A percentile compares a stretch with the other conserved stretches of the same genome.
Conservation (phyloP, 345 rosid species). For the Rhizophora apiculata region DNA sequence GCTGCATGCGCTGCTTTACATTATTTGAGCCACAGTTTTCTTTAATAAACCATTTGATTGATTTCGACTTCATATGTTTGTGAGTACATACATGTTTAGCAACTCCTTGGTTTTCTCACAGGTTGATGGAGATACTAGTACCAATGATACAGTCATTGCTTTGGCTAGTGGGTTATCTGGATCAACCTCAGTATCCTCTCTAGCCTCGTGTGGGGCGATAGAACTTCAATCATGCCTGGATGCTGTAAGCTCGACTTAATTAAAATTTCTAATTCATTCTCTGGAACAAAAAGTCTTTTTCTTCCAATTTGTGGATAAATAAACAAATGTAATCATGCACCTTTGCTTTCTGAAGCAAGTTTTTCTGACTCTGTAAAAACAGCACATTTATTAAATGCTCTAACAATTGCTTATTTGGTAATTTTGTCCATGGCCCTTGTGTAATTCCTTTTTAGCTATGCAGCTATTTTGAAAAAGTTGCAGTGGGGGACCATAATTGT, state of each 20-base stretch:
- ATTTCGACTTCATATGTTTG: not conserved
- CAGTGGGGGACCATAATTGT: not conserved
- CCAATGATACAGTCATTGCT: conserved; percentile 88
- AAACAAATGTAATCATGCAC: not conserved
- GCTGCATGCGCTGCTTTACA: conserved; percentile 8
- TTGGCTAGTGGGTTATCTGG: conserved; percentile 89
- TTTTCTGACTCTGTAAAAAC: not conserved
- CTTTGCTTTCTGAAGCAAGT: not conserved
- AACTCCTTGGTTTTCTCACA: conserved; percentile 28
- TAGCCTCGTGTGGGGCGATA: conserved; percentile 53
- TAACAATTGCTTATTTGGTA: too few species aligned
- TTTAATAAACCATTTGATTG: too few species aligned
- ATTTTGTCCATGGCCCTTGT: too few species aligned
- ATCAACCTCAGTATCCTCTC: conserved; percentile 60
- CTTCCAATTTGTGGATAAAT: not conserved
- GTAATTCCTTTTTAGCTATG: too few species aligned
- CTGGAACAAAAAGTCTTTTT: not conserved
- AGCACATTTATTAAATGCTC: too few species aligned
- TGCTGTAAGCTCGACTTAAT: conserved; percentile 51
- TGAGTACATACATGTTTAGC: not conserved
- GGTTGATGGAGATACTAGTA: conserved; percentile 98
- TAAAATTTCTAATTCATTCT: not conserved
- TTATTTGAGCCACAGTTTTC: not conserved
- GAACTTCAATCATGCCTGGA: conserved; percentile 93
- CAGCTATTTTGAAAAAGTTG: too few species aligned